Conservation (phyloP, 1,284 basidiomycete species). For the Takashimella koratensis region DNA sequence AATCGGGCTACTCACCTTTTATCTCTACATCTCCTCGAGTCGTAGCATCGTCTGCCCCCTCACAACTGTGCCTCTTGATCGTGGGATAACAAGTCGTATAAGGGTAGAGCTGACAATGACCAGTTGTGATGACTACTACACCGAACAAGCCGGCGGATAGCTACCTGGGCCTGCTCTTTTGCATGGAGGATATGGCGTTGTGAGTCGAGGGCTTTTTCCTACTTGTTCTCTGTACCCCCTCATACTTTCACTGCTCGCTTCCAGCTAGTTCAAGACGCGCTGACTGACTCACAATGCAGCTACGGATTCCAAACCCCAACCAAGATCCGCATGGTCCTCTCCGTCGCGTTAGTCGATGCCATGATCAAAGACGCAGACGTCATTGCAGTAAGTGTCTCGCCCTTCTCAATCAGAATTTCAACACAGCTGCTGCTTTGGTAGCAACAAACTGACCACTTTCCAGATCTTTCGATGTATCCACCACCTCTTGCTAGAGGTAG, state of each 20-base stretch:
- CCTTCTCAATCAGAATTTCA: neutral
- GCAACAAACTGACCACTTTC: neutral
- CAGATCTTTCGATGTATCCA: constrained; percentile 47
- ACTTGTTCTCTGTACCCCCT: neutral
- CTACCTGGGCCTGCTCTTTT: constrained; percentile 48
- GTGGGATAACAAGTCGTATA: neutral
- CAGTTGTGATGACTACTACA: constrained; percentile 44
- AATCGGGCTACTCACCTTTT: neutral
- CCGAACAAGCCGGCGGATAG: constrained; percentile 44
- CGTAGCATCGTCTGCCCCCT: too few relatives aligned
- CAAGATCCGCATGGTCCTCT: constrained; percentile 44
- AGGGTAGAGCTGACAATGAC: neutral
- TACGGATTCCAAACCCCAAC: constrained; percentile 49
- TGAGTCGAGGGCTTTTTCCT: constrained; percentile 19
- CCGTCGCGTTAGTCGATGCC: constrained; percentile 48
- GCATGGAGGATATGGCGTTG: constrained; percentile 51
- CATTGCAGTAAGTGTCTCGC: constrained; percentile 28
- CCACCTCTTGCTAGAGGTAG: constrained; percentile 37
- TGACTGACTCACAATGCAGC: constrained; percentile 18
- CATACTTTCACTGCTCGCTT: neutral
- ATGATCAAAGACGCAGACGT: constrained; percentile 49
- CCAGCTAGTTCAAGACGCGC: neutral
- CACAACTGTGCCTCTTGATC: neutral
- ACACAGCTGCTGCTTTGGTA: neutral
- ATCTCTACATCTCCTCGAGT: too few relatives aligned